phyloP scores from a whole-genome alignment of 2,329 filamentous ascomycete genomes.

The Hypocreales sp. region DNA sequence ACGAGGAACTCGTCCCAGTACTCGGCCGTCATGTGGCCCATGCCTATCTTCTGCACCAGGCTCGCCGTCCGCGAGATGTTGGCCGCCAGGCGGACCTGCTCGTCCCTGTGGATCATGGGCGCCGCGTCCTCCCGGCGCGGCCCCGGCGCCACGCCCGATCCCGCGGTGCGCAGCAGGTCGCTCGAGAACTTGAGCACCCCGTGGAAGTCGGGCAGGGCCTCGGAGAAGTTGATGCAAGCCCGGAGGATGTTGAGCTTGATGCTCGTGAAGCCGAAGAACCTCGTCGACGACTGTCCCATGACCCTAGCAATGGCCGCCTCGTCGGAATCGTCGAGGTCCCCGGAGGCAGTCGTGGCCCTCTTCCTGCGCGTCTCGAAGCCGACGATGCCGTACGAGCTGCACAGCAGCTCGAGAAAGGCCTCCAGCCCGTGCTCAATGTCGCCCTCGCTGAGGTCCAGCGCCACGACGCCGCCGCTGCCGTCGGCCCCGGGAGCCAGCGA shows the following conservation, averaged over 20 bases:
- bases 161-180: conserved; percentile 67
- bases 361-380: conserved; percentile 23
- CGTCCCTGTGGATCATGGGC: conserved; percentile 59
- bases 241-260: conserved; percentile 78
- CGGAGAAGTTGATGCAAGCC: conserved; percentile 85
- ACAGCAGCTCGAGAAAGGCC: conserved; percentile 43
- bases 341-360: conserved; percentile 7
- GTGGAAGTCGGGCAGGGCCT: conserved; percentile 81
- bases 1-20: conserved; percentile 98
- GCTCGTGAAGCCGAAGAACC: conserved; percentile 61
- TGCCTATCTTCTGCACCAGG: conserved; percentile 60
- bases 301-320: conserved; percentile 40
- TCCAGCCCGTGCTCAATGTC: conserved; percentile 54
- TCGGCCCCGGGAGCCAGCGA: conserved; percentile 44
- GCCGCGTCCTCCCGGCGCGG: conserved; percentile 52
- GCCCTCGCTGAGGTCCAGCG: conserved; percentile 45
- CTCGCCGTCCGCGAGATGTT: conserved; percentile 75
- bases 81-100: conserved; percentile 69
- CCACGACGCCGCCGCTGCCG: conserved; percentile 33
- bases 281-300: conserved; percentile 37
- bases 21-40: conserved; percentile 55
- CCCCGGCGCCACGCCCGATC: conserved; percentile 62
- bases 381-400: conserved; percentile 49
- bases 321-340: conserved; percentile 28
- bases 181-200: conserved; percentile 83